Conservation (phyloP, 257 asterid genomes). For the Linaria vulgaris region DNA sequence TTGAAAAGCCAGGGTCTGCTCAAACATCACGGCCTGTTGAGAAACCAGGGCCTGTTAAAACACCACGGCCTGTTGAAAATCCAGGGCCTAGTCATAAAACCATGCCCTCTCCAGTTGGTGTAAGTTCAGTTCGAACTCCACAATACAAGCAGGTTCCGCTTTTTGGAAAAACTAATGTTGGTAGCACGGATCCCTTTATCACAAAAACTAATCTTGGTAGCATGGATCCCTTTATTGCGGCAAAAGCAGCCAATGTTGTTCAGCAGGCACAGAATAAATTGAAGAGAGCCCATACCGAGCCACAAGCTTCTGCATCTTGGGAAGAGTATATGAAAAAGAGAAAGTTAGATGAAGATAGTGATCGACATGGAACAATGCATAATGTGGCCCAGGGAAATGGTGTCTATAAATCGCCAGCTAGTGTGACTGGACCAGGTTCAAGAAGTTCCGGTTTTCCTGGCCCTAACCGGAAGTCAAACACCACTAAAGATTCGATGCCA, state of each 20-base stretch:
- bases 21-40: conserved; percentile 21
- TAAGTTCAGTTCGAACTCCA: conserved; percentile 16
- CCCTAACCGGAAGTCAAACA: conserved; percentile 18
- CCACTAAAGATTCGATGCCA: conserved; percentile 23
- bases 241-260: conserved; percentile 45
- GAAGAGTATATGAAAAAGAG: conserved; percentile 38
- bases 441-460: conserved; percentile 32
- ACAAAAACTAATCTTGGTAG: conserved; percentile 31
- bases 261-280: conserved; percentile 51
- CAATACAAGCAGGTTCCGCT: conserved; percentile 33
- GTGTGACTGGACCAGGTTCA: conserved; percentile 28
- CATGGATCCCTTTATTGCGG: conserved; percentile 46
- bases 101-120: conserved; percentile 23
- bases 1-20: neutral
- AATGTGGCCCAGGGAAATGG: conserved; percentile 28
- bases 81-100: no score
- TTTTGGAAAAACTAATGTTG: conserved; percentile 35
- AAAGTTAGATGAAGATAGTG: conserved; percentile 40
- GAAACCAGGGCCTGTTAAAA: no score
- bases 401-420: conserved; percentile 19
- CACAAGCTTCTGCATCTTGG: conserved; percentile 31
- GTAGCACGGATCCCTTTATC: conserved; percentile 41
- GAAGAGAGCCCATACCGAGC: conserved; percentile 56
- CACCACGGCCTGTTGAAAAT: no score
- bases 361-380: conserved; percentile 33